Evolutionary conservation across 352 stramenopile species (phyloP).

Genomic region (Phytopythium aichiense): DNA sequence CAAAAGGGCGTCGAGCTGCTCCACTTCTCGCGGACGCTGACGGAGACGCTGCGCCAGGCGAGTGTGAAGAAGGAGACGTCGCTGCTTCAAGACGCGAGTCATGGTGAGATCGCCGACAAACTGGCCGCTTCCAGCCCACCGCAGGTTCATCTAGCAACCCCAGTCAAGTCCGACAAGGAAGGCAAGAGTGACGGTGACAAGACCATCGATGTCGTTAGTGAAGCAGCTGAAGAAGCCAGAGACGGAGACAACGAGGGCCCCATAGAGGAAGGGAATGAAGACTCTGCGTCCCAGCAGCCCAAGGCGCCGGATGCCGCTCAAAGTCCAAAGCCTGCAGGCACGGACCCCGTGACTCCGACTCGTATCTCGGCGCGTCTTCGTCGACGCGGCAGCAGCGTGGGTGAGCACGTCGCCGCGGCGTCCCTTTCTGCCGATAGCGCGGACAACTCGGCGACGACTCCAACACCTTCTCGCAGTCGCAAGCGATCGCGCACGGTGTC

Average conservation of each 20-base stretch:
- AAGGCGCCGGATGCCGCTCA: not conserved
- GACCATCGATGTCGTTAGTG: conserved; percentile 6
- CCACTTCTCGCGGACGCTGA: conserved; percentile 69
- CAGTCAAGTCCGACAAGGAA: not conserved
- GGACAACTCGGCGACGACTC: conserved; percentile 15
- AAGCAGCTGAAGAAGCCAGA: not conserved
- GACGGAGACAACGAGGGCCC: no score
- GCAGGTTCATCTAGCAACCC: no score
- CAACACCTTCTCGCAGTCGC: conserved; percentile 15
- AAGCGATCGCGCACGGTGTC: conserved; percentile 33
- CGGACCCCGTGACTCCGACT: conserved; percentile 31
- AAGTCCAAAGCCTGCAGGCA: not conserved
- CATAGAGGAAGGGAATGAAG: not conserved
- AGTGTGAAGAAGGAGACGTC: conserved; percentile 63
- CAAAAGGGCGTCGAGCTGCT: conserved; percentile 74
- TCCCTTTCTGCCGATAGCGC: conserved; percentile 5
- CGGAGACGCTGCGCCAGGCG: conserved; percentile 64
- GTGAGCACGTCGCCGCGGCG: conserved; percentile 20
- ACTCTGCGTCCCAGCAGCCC: not conserved
- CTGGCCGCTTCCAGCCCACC: no score
- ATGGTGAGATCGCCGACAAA: not conserved
- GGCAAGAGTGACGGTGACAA: not conserved
- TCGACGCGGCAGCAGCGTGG: conserved; percentile 38
- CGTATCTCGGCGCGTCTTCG: conserved; percentile 50
- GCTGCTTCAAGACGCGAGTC: conserved; percentile 23